A percentile compares a stretch with the other conserved stretches of the same genome.
phyloP scores from a whole-genome alignment of 2,329 filamentous ascomycete genomes.

The Phaeosphaeriaceae sp. region DNA sequence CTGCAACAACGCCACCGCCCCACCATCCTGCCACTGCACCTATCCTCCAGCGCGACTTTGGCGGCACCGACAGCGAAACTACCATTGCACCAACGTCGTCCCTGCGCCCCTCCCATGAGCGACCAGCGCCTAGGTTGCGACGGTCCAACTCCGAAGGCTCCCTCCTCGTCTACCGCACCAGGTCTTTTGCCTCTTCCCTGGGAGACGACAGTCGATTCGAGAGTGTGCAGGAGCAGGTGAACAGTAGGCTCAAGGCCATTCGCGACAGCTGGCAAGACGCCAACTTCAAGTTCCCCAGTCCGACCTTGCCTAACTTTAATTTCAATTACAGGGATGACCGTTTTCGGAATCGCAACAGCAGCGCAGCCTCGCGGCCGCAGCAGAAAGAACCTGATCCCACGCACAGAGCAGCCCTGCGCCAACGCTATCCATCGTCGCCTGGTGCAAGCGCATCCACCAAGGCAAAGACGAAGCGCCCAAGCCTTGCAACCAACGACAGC shows the following conservation, averaged over 20 bases:
- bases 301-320: constrained; percentile 62
- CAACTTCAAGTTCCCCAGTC: constrained; percentile 68
- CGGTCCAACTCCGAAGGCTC: constrained; percentile 79
- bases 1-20: constrained; percentile 10
- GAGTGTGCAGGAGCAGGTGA: constrained; percentile 82
- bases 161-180: constrained; percentile 71
- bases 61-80: constrained; percentile 23
- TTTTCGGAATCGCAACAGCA: constrained; percentile 28
- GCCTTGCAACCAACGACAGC: constrained; percentile 28
- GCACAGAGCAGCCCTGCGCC: constrained; percentile 25
- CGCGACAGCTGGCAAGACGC: constrained; percentile 87
- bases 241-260: constrained; percentile 88
- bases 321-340: constrained; percentile 42
- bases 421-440: constrained; percentile 19
- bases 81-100: constrained; percentile 17
- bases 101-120: constrained; percentile 17
- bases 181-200: constrained; percentile 81
- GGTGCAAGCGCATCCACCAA: constrained; percentile 20
- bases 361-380: constrained; percentile 14
- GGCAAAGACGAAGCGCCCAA: constrained; percentile 16
- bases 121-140: constrained; percentile 53
- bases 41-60: constrained; percentile 22
- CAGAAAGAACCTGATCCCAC: constrained; percentile 17
- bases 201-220: constrained; percentile 84
- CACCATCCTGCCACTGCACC: constrained; percentile 24